Evolutionary conservation across 2,329 filamentous ascomycete species (phyloP).

Genomic region (Huntiella bhutanensis): DNA sequence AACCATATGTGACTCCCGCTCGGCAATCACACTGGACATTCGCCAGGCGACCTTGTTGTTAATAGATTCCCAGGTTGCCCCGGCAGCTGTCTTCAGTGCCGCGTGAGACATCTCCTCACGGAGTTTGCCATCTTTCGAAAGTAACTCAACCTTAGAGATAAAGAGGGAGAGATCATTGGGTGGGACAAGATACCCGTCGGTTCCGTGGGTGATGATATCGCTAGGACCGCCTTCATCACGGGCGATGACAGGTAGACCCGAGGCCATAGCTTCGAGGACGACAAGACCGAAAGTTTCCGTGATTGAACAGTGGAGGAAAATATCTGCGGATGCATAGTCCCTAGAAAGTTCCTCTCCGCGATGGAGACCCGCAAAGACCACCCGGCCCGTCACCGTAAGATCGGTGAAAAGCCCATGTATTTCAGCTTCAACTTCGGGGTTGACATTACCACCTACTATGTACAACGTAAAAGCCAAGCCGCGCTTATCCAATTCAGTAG

Average conservation of each 20-base stretch:
- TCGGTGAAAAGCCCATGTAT: slow-evolving; percentile 39
- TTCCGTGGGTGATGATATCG: slow-evolving; percentile 41
- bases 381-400: slow-evolving; percentile 28
- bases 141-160: slow-evolving; percentile 29
- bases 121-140: slow-evolving; percentile 27
- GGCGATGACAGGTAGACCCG: slow-evolving; percentile 48
- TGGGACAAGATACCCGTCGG: slow-evolving; percentile 40
- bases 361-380: slow-evolving; percentile 48
- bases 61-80: slow-evolving; percentile 53
- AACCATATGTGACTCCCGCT: slow-evolving; percentile 16
- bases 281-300: slow-evolving; percentile 57
- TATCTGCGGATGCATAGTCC: slow-evolving; percentile 47
- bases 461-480: slow-evolving; percentile 43
- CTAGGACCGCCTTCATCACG: slow-evolving; percentile 51
- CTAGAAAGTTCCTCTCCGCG: slow-evolving; percentile 40
- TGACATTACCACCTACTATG: slow-evolving; percentile 50
- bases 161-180: slow-evolving; percentile 41
- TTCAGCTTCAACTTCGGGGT: slow-evolving; percentile 40
- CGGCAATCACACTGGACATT: slow-evolving; percentile 34
- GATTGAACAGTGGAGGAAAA: slow-evolving; percentile 54
- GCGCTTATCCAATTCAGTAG: slow-evolving; percentile 31
- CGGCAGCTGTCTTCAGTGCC: slow-evolving; percentile 36
- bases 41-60: slow-evolving; percentile 50
- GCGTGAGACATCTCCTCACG: slow-evolving; percentile 26
- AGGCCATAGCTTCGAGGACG: slow-evolving; percentile 52